Evolutionary conservation across 148 eudicot genomes (phyloP), one percentile per base, ranked within the genome.

Genomic region (Nyssa sinensis): DNA sequence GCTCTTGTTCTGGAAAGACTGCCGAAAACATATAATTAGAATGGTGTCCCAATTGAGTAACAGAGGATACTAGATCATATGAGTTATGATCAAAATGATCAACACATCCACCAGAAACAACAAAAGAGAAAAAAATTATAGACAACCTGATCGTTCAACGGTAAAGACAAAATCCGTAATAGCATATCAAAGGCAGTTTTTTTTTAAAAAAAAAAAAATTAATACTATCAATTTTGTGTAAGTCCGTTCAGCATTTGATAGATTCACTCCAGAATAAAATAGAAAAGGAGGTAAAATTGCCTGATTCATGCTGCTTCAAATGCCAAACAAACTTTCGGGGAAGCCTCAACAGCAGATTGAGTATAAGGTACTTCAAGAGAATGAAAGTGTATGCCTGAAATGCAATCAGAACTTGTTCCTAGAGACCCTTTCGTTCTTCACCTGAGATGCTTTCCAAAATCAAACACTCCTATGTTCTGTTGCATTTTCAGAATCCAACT

Each of bases 1-100:
- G 59, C 29, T 30, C 30, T 41, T 62, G 1, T 73, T 62, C 68
- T 62, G 67, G 64, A 73, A 73, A 62, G 75, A 62, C 68, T 73
- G 39, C 34, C 66, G 44, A 73, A 62, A 34, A 21, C 3, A 21
- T 59, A 37, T 24, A 39, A 35, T 35, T 19, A 72, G 28, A 60
- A 17, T 25, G 0, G 2, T 5, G 24, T 29, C 7, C 41, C 27
- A 61, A 28, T 39, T 28, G 12, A 55, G 63, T 57, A 35, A 39
- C 35, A 72, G 17, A 39, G 39, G 25, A 19, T 62, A 41, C 29
- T 62, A 44, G 39, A 62, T 29, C 7, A 12, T 25, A 31, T 2
- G 19, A 55, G 33, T 55, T n/a, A 55, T 41, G 49, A 8, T 10
- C 49, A 41, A 41, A 5, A 41, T 10, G 30, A 69, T 33, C 35